These are phyloP conservation scores for Boletales sp. DNA, from an alignment of 768 basidiomycete genomes.

Conservation along the genomic window DNA sequence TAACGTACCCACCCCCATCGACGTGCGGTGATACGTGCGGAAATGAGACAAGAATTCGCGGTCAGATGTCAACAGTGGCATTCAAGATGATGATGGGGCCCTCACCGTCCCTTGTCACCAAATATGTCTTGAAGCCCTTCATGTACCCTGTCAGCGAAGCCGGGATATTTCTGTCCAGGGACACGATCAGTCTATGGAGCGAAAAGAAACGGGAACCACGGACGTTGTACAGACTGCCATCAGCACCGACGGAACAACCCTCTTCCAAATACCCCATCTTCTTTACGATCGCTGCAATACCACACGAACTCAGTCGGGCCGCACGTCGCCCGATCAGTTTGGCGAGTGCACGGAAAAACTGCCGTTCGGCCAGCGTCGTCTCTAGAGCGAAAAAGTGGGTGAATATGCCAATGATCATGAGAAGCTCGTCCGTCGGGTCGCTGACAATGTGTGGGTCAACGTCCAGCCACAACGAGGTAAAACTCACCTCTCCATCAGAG, in stretches of 20 bases:
- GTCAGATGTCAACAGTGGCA: not conserved
- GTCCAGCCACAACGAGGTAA: not conserved
- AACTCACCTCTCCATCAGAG: slow-evolving; percentile 87
- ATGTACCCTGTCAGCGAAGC: slow-evolving; percentile 89
- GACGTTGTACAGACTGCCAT: slow-evolving; percentile 94
- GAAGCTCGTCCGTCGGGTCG: slow-evolving; percentile 93
- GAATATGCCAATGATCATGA: slow-evolving; percentile 97
- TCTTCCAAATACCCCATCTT: slow-evolving; percentile 94
- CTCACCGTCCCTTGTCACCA: slow-evolving; percentile 90
- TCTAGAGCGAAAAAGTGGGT: slow-evolving; percentile 95
- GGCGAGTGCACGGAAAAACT: slow-evolving; percentile 94
- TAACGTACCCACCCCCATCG: slow-evolving; percentile 34
- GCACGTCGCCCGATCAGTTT: slow-evolving; percentile 86
- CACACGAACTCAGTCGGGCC: slow-evolving; percentile 88
- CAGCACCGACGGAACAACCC: slow-evolving; percentile 85
- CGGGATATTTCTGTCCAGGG: slow-evolving; percentile 86
- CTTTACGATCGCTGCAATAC: slow-evolving; percentile 93
- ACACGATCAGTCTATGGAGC: not conserved
- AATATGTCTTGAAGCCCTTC: slow-evolving; percentile 93
- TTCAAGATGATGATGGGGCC: slow-evolving; percentile 6
- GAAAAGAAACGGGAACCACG: slow-evolving; percentile 20
- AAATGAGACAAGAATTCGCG: slow-evolving; percentile 14
- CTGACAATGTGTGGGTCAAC: slow-evolving; percentile 35
- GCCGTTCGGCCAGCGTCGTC: slow-evolving; percentile 93
- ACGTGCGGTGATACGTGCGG: slow-evolving; percentile 66